Conservation (phyloP, 371 early-diverging fungal genomes). For the Thermomucor indicae-seudaticae region DNA sequence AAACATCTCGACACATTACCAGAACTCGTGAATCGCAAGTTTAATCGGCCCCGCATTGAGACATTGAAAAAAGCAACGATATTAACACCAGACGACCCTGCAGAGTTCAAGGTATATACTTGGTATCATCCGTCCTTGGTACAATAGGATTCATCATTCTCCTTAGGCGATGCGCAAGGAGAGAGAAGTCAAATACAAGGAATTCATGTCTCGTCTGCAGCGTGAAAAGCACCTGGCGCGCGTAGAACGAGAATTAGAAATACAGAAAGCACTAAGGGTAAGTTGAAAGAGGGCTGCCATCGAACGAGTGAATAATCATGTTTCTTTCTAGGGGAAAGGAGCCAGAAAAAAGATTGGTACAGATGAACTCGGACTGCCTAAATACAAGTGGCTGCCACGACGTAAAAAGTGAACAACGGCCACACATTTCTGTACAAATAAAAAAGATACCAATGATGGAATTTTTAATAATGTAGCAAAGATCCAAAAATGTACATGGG, state of each 20-base stretch:
- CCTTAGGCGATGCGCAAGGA: constrained; percentile 5
- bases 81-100: constrained; percentile 19
- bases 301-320: neutral
- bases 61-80: constrained; percentile 52
- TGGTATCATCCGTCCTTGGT: neutral
- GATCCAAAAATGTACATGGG: no score
- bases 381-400: constrained; percentile 90
- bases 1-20: constrained; percentile 83
- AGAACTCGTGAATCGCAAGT: constrained; percentile 76
- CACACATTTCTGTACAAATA: no score
- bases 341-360: constrained; percentile 78
- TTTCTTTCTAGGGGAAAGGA: constrained; percentile 56
- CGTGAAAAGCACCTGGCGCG: constrained; percentile 74
- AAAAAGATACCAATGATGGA: no score
- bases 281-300: constrained; percentile 3
- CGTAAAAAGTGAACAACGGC: constrained; percentile 82
- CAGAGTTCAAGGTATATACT: constrained; percentile 16
- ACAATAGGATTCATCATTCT: neutral
- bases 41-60: constrained; percentile 68
- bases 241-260: constrained; percentile 71
- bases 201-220: constrained; percentile 71
- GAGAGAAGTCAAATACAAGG: constrained; percentile 57
- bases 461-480: no score
- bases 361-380: constrained; percentile 74
- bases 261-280: constrained; percentile 78